Percentiles rank a stretch among this genome's conserved stretches.
phyloP scores from a whole-genome alignment of 768 basidiomycete species.

The Lactifluus pinguis region DNA sequence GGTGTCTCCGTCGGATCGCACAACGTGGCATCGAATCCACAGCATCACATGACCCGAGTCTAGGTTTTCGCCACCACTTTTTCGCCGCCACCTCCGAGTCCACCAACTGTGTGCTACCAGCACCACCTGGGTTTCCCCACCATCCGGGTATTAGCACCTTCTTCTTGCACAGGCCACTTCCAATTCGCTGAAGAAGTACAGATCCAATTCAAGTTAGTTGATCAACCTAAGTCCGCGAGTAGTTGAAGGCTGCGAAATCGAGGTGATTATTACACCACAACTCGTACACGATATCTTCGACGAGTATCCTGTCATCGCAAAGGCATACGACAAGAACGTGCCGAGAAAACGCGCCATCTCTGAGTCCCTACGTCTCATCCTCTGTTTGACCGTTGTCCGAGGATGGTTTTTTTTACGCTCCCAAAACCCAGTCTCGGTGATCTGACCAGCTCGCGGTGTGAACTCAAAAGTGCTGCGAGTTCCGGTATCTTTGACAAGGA shows the following conservation, averaged over 20 bases:
- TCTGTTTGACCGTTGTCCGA: constrained; percentile 58
- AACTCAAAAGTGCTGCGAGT: constrained; percentile 45
- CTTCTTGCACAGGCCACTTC: constrained; percentile 69
- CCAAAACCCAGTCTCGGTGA: constrained; percentile 95
- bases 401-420: constrained; percentile 80
- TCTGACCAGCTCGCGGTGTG: constrained; percentile 80
- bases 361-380: neutral
- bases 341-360: constrained; percentile 56
- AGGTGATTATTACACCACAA: constrained; percentile 84
- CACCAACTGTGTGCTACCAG: too few relatives aligned
- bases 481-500: constrained; percentile 69
- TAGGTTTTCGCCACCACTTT: too few relatives aligned
- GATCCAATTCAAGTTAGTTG: constrained; percentile 54
- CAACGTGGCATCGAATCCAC: too few relatives aligned
- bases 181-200: constrained; percentile 70
- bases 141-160: constrained; percentile 45
- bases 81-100: too few relatives aligned
- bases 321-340: constrained; percentile 88
- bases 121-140: too few relatives aligned
- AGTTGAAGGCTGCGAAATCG: constrained; percentile 76
- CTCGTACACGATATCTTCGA: constrained; percentile 95
- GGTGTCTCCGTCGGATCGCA: too few relatives aligned
- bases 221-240: constrained; percentile 88
- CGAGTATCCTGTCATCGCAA: constrained; percentile 91
- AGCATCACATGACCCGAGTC: too few relatives aligned